A percentile compares a stretch with the other conserved stretches of the same genome.
These are phyloP conservation scores for Fusarium fracticaudum DNA, from an alignment of 2,329 filamentous ascomycete species.

Conservation along the genomic window DNA sequence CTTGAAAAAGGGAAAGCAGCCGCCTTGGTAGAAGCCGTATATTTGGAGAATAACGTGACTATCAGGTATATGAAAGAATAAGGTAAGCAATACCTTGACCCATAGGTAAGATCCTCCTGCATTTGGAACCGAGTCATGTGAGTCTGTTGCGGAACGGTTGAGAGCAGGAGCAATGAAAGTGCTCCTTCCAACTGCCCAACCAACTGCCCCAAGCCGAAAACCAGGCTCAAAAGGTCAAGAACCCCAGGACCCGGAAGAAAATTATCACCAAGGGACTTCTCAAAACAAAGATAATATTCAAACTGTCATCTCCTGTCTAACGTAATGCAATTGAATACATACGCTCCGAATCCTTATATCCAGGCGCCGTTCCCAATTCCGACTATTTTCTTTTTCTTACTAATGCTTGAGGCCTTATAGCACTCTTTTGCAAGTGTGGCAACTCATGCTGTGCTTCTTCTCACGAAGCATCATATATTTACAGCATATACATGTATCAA, in stretches of 20 bases:
- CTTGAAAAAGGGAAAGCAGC: background rate
- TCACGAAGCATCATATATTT: background rate
- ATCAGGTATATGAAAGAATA: background rate
- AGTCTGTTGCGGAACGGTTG: background rate
- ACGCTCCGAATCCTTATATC: conserved; percentile 25
- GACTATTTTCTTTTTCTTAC: conserved; percentile 17
- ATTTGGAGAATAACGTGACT: background rate
- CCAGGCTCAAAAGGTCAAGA: background rate
- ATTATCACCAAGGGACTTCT: background rate
- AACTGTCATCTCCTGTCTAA: conserved; percentile 29
- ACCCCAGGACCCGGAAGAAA: background rate
- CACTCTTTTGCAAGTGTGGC: background rate
- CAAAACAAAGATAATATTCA: background rate
- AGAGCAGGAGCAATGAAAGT: conserved; percentile 1
- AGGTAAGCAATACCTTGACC: background rate
- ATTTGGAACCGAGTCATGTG: conserved; percentile 7
- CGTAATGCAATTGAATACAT: conserved; percentile 27
- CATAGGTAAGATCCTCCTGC: background rate
- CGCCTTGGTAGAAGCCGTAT: background rate
- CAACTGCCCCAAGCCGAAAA: background rate
- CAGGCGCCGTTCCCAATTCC: conserved; percentile 26
- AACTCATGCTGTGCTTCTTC: background rate
- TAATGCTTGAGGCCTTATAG: conserved; percentile 1
- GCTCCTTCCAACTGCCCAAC: conserved; percentile 7
- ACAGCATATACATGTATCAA: background rate